A percentile compares a stretch with the other conserved stretches of the same genome.
phyloP scores from a whole-genome alignment of 257 asterid species.

The Salvia miltiorrhiza region DNA sequence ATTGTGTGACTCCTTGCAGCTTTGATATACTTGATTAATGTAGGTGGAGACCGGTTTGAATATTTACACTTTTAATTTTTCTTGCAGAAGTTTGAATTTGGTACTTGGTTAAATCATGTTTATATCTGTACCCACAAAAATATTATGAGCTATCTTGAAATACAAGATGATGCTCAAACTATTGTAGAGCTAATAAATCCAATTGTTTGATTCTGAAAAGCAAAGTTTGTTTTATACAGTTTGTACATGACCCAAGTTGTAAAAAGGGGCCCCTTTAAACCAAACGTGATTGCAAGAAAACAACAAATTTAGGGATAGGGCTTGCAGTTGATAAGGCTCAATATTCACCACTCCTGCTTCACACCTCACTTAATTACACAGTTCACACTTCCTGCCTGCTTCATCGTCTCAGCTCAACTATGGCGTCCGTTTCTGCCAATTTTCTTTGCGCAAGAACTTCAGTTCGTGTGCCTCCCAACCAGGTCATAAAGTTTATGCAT shows the following conservation, averaged over 20 bases:
- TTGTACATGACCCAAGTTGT: constrained; percentile 3
- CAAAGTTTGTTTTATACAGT: not conserved
- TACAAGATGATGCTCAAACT: too few species aligned
- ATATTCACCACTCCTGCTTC: constrained; percentile 41
- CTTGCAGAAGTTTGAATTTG: too few species aligned
- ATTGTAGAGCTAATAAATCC: too few species aligned
- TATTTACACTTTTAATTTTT: too few species aligned
- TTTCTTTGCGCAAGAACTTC: constrained; percentile 37
- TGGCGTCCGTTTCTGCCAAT: constrained; percentile 63
- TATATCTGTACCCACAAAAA: too few species aligned
- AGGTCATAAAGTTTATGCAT: constrained; percentile 1
- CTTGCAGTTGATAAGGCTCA: constrained; percentile 30
- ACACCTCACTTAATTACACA: not conserved
- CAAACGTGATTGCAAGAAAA: not conserved
- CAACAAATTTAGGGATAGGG: constrained; percentile 37
- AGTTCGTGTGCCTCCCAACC: constrained; percentile 23
- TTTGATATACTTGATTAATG: not conserved
- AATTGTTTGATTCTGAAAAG: not conserved
- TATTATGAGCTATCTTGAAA: too few species aligned
- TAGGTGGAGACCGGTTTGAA: too few species aligned
- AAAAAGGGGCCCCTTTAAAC: constrained; percentile 18
- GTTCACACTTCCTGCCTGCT: not conserved
- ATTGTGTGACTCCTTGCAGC: not conserved
- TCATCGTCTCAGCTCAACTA: constrained; percentile 13
- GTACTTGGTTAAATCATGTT: too few species aligned